Conservation (phyloP, 2,329 filamentous ascomycete genomes). For the Penicillium oxalicum region DNA sequence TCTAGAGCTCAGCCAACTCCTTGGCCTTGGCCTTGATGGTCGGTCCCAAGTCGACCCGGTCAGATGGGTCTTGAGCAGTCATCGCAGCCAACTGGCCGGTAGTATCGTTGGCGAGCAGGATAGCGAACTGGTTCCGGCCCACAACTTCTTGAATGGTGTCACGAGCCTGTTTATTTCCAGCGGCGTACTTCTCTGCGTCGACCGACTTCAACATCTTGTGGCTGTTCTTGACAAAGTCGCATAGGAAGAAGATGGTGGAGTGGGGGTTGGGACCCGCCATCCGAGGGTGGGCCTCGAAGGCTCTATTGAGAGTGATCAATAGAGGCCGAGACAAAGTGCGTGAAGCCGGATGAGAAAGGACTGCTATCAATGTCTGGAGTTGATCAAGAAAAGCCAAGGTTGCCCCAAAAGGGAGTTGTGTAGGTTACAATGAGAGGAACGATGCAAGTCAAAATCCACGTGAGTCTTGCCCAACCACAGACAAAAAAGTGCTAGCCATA, state of each 20-base stretch:
- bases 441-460: background rate
- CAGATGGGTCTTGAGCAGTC: constrained; percentile 23
- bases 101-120: constrained; percentile 21
- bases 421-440: too few relatives aligned
- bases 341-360: background rate
- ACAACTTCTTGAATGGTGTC: constrained; percentile 19
- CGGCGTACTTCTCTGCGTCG: constrained; percentile 20
- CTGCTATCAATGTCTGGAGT: too few relatives aligned
- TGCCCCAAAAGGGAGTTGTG: too few relatives aligned
- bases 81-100: constrained; percentile 26
- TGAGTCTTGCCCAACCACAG: too few relatives aligned
- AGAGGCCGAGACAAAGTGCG: background rate
- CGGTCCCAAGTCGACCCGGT: constrained; percentile 25
- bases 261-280: constrained; percentile 28
- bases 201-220: constrained; percentile 41
- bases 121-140: constrained; percentile 26
- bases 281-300: constrained; percentile 27
- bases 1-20: constrained; percentile 8
- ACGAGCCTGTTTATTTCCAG: constrained; percentile 15
- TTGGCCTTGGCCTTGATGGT: constrained; percentile 22
- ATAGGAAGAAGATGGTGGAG: constrained; percentile 45
- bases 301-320: constrained; percentile 12
- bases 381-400: too few relatives aligned
- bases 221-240: constrained; percentile 65
- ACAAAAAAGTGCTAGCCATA: too few relatives aligned